Base-by-base conservation (phyloP, 805 yeast species). In the Ogataea kodamae region DNA sequence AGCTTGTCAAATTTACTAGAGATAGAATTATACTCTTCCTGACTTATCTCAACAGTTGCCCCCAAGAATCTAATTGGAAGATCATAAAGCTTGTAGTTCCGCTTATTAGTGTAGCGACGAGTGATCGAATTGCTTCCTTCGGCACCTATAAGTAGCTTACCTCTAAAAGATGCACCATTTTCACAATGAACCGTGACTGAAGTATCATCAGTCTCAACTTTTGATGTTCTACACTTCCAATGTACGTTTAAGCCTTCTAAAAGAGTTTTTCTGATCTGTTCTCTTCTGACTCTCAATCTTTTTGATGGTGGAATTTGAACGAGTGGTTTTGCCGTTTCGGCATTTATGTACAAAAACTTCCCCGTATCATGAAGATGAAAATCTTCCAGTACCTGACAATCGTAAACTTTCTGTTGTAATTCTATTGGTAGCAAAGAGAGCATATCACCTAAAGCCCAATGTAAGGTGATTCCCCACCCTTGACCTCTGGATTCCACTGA, bases 391-490 rank as follows among this genome's bases (percentile, higher is more conserved):
- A 57, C 62, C 36, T 57, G 54, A 16, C 58, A 48, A 2, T 35
- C 41, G 33, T 46, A 50, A 3, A 57, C 35, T 16, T 51, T 41
- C 15, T 38, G 18, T n/a, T 36, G 46, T n/a, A 54, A 23, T 2
- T 41, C 39, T 5, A 35, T 40, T 10, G 61, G 58, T 14, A 57
- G 33, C 17, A 55, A 28, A 7, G 35, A 22, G 19, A 51, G 34
- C 22, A 55, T 46, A 22, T 51, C 45, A 15, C 45, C 35, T 20
- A 57, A 31, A 3, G 61, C 61, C 56, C 57, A 55, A 32, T 57
- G 61, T 22, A 56, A 25, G 4, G 62, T 55, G 10, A 57, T 55
- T 13, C 60, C 61, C 61, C 61, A 56, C 4, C 61, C 61, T 25
- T 55, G 53, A 22, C 55, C 60, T 30, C 61, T 29, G 13, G 47